Percentiles rank a stretch among this genome's conserved stretches.
Evolutionary conservation across 441 rosid genomes (phyloP).

Genomic region (Kokia cookei): DNA sequence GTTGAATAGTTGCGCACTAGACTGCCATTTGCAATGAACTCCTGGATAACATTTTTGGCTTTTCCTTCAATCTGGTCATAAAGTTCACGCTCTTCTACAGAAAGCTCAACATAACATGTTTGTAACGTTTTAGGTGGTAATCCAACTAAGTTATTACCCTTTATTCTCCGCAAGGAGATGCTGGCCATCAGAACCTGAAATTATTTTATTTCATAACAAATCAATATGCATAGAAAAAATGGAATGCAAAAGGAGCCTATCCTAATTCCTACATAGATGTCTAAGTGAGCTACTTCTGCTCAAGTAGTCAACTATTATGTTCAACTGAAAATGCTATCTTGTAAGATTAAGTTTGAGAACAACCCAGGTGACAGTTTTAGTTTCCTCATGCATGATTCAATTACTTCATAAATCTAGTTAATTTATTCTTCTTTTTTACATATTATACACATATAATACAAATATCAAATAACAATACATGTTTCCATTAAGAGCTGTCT

Average conservation of each 20-base stretch:
- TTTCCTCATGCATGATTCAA: background rate
- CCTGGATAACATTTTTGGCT: conserved; percentile 60
- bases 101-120: conserved; percentile 61
- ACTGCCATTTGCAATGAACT: conserved; percentile 43
- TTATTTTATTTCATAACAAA: background rate
- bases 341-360: background rate
- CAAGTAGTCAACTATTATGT: background rate
- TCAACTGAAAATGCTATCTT: background rate
- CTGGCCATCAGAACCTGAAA: conserved; percentile 65
- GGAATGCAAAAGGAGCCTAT: background rate
- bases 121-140: conserved; percentile 74
- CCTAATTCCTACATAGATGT: background rate
- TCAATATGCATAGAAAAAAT: background rate
- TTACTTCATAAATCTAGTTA: background rate
- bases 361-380: background rate
- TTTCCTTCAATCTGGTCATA: conserved; percentile 78
- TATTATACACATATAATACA: background rate
- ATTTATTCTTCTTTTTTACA: background rate
- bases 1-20: conserved; percentile 57
- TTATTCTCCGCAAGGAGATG: conserved; percentile 79
- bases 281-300: background rate
- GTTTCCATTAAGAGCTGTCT: background rate
- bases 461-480: background rate
- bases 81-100: conserved; percentile 66
- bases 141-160: conserved; percentile 58